Evolutionary conservation across 176 grass and related monocot species (phyloP), one percentile per base, ranked within the genome.

Genomic region (Oryza glaberrima): DNA sequence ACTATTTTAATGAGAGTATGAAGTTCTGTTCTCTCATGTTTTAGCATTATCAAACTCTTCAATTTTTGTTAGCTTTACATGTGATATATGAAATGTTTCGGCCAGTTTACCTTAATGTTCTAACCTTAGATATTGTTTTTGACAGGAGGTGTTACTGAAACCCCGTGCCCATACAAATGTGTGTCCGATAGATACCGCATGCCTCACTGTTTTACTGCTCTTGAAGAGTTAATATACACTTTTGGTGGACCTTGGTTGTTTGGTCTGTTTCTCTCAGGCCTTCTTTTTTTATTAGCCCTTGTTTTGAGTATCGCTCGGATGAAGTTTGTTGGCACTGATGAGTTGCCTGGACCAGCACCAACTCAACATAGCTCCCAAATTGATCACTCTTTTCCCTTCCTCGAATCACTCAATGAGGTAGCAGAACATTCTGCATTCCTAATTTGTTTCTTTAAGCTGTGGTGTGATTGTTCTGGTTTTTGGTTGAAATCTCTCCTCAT

Each of bases 171-270:
- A 26, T 98, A 94, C 78, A 95, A 92, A 86, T 98, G 96, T 83
- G 77, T 94, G 49, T 94, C 96, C 67, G 96, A 98, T 79, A 93
- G 96, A 90, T 98, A 95, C 85, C 93, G 79, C 72, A 94, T 98
- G 96, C 96, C 96, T 75, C 89, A 95, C 83, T 98, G 96, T 89
- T 98, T 94, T 86, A 98, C 96, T 70, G 89, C 96, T 52, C 84
- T 98, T 41, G 96, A 98, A 88, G 96, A 98, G 85, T 81, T 98
- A 54, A 92, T 98, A 87, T 83, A 95, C 46, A 94, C 96, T 80
- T 98, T 98, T 76, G 93, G 96, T 46, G 96, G 96, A 75, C 96
- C 96, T 68, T 95, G 91, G 96, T 77, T 94, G n/a, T 98, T 98
- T 87, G 96, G 93, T 54, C 86, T 98, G n/a, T 85, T 98, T 82